Base-by-base conservation (phyloP, 2,329 filamentous ascomycete genomes). In the Elsinoe ampelina region DNA sequence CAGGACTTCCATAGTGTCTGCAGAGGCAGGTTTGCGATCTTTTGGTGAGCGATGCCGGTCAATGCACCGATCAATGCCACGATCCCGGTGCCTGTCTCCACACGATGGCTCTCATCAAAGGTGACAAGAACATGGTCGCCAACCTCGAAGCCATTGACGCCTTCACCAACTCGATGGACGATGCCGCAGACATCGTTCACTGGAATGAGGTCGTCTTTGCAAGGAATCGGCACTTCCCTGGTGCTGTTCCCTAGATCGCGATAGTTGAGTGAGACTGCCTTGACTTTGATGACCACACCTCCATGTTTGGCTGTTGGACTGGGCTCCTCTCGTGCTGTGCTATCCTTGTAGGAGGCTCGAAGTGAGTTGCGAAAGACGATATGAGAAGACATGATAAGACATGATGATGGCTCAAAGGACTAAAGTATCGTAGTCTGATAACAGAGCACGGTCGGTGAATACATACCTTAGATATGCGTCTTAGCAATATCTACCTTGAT, bases 121-220 rank as follows among this genome's bases (percentile, higher is more conserved):
- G 52, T 57, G 20, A 79, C 79, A 57, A 86, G 75, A 38, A 89
- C 84, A n/a, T 83, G 80, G 58, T 86, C 80, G 58, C 84, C 84
- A 13, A 72, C 69, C 55, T 75, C 5, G 61, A 62, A n/a, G 26
- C 50, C 6, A 56, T 38, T 15, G 8, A 63, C 61, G 22, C 54
- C 56, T 5, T 73, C 66, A 34, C 80, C 79, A 30, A 78, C 63
- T 12, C 75, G 67, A 1, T 80, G 71, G 45, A 88, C 73, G 7
- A 75, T 75, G 43, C 85, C 85, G 69, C 83, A 85, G 76, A 85
- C 86, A 68, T 89, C 85, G 19, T 83, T 85, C 68, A 81, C 84
- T 1, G 84, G 83, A 1, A 87, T 80, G 11, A 87, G 63, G 38
- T 62, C 57, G 4, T 55, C 50, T 17, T 63, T 63, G 42, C 58